Percentiles rank a stretch among this genome's conserved stretches.
These are phyloP conservation scores for Nephelium lappaceum DNA, from an alignment of 345 rosid species.

Conservation along the genomic window DNA sequence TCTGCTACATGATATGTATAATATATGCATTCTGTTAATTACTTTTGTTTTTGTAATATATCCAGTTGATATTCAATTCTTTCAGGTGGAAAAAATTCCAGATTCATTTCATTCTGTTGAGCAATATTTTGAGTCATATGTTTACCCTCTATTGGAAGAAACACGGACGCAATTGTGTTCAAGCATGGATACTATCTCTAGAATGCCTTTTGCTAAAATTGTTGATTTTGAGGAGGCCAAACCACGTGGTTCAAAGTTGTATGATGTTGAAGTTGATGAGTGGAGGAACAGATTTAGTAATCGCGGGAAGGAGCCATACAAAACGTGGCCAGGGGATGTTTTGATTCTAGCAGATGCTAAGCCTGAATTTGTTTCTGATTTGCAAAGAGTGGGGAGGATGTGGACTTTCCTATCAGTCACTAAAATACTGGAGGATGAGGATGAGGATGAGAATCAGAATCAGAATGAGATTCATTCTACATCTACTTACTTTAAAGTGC, in stretches of 20 bases:
- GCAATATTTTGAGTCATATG: slow-evolving; percentile 34
- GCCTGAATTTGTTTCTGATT: slow-evolving; percentile 41
- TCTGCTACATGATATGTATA: no score
- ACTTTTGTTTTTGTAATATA: no score
- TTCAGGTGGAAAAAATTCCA: slow-evolving; percentile 44
- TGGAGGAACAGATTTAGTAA: slow-evolving; percentile 43
- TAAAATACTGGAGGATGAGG: not conserved
- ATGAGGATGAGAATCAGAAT: no score
- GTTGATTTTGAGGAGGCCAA: not conserved
- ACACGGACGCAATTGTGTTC: slow-evolving; percentile 41
- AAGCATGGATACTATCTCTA: slow-evolving; percentile 30
- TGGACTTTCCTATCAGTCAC: slow-evolving; percentile 35
- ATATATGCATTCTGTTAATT: no score
- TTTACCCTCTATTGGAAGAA: slow-evolving; percentile 50
- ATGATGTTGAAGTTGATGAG: slow-evolving; percentile 29
- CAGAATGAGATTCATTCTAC: not conserved
- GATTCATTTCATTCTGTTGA: slow-evolving; percentile 29
- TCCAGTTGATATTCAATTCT: not conserved
- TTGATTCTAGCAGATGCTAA: slow-evolving; percentile 34
- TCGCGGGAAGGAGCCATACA: slow-evolving; percentile 37
- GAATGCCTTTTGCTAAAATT: slow-evolving; percentile 40
- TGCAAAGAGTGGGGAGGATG: slow-evolving; percentile 31
- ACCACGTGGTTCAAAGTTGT: slow-evolving; percentile 3
- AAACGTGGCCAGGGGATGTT: slow-evolving; percentile 46
- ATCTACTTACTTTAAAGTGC: not conserved